Evolutionary conservation across 208 protist genomes (phyloP).

Genomic region (Lotmaria passim): DNA sequence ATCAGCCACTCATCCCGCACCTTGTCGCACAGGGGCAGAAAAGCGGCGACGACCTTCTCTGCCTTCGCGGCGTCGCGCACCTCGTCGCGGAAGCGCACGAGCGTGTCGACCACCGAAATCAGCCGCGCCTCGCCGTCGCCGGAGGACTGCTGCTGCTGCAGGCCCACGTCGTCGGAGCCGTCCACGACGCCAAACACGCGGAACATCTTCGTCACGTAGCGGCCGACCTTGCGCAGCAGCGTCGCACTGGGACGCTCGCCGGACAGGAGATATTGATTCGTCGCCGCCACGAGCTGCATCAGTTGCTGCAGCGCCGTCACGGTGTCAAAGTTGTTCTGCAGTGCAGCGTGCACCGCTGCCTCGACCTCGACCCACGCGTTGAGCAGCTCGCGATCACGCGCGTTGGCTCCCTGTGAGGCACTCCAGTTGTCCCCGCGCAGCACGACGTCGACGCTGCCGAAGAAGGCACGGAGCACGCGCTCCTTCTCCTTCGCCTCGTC

Average conservation of each 20-base stretch:
- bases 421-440: constrained; percentile 53
- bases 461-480: constrained; percentile 85
- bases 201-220: constrained; percentile 93
- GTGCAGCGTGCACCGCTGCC: constrained; percentile 78
- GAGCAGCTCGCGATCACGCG: constrained; percentile 61
- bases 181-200: constrained; percentile 92
- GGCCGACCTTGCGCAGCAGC: constrained; percentile 77
- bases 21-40: constrained; percentile 77
- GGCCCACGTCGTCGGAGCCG: constrained; percentile 71
- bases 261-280: constrained; percentile 88
- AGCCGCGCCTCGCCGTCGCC: constrained; percentile 41
- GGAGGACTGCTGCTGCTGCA: constrained; percentile 35
- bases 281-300: constrained; percentile 70
- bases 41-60: constrained; percentile 43
- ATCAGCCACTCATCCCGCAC: constrained; percentile 84
- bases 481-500: constrained; percentile 83
- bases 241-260: constrained; percentile 48
- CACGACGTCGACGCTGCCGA: constrained; percentile 73
- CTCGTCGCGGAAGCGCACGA: constrained; percentile 76
- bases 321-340: constrained; percentile 96
- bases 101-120: constrained; percentile 65
- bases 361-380: constrained; percentile 48
- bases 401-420: constrained; percentile 54
- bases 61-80: constrained; percentile 65
- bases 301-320: constrained; percentile 73